Conservation (phyloP, 192 early-diverging fungal genomes). For the Coemansia sp. region DNA sequence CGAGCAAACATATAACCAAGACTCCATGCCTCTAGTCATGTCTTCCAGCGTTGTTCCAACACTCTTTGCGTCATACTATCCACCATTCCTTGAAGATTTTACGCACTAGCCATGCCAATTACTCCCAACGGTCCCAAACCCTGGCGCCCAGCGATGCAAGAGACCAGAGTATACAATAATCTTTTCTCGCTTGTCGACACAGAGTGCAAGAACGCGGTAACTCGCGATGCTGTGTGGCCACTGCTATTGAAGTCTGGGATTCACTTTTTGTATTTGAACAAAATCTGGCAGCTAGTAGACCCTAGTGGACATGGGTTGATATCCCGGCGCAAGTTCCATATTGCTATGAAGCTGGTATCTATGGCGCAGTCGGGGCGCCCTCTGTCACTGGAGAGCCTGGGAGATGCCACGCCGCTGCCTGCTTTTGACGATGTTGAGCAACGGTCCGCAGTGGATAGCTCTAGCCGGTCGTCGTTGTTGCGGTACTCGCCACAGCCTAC, state of each 20-base stretch:
- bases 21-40: background rate
- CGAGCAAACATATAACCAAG: background rate
- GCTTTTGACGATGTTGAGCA: constrained; percentile 12
- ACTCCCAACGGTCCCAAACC: constrained; percentile 8
- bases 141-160: constrained; percentile 35
- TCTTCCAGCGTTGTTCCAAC: background rate
- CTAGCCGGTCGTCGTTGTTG: constrained; percentile 10
- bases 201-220: background rate
- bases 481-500: constrained; percentile 36
- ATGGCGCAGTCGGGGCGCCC: constrained; percentile 21
- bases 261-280: constrained; percentile 4
- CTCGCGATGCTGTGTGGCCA: background rate
- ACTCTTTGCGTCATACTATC: background rate
- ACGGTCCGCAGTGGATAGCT: background rate
- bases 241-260: constrained; percentile 13
- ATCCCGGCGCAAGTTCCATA: constrained; percentile 24
- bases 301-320: constrained; percentile 6
- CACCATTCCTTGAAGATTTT: background rate
- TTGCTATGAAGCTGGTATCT: constrained; percentile 34
- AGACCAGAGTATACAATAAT: constrained; percentile 27
- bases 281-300: constrained; percentile 13
- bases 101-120: background rate
- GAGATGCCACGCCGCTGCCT: constrained; percentile 17
- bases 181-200: constrained; percentile 23
- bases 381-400: constrained; percentile 10